Evolutionary conservation across 768 basidiomycete genomes (phyloP).

Genomic region (Mycena venus): DNA sequence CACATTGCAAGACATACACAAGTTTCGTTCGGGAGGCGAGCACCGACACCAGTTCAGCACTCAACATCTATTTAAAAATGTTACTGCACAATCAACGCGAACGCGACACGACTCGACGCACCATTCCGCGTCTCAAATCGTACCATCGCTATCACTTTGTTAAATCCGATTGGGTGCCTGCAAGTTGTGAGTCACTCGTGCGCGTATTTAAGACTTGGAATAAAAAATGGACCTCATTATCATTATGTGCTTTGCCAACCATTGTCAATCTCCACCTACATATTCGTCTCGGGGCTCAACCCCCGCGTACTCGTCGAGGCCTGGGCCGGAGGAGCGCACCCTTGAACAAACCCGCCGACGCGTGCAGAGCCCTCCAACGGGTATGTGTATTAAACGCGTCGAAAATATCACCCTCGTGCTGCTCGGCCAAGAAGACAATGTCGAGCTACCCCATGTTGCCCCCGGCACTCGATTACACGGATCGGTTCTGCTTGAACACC

Average conservation of each 20-base stretch:
- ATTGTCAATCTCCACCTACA: neutral
- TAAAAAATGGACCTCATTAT: too few species aligned
- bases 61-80: too few species aligned
- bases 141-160: too few species aligned
- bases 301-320: neutral
- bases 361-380: neutral
- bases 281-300: neutral
- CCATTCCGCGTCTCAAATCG: too few species aligned
- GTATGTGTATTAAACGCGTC: neutral
- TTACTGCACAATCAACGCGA: too few species aligned
- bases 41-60: too few species aligned
- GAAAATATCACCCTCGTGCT: neutral
- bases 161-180: too few species aligned
- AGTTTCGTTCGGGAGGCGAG: too few species aligned
- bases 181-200: too few species aligned
- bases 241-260: neutral
- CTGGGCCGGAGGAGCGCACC: neutral
- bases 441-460: neutral
- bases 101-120: too few species aligned
- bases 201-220: too few species aligned
- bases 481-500: neutral
- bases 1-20: too few species aligned
- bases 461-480: neutral
- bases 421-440: neutral
- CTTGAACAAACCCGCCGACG: neutral